Percentiles rank a stretch among this genome's conserved stretches.
Conservation (phyloP, 768 basidiomycete genomes). For the Rubroboletus pulcherrimus region DNA sequence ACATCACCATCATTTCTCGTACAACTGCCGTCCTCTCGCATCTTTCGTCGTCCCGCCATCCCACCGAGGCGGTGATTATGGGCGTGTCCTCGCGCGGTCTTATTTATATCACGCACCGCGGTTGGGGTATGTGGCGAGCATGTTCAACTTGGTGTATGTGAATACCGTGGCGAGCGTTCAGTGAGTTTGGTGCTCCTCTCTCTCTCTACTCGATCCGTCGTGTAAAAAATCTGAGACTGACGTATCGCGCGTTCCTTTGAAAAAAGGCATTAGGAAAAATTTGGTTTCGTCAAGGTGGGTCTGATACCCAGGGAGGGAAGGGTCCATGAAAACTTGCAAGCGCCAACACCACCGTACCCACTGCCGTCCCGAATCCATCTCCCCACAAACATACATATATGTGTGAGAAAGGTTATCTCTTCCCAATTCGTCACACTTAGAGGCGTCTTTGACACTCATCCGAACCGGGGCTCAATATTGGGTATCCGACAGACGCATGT, state of each 20-base stretch:
- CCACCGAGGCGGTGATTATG: constrained; percentile 65
- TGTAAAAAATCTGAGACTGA: not conserved
- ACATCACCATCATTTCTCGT: not conserved
- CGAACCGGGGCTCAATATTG: too few relatives aligned
- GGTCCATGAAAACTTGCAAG: too few relatives aligned
- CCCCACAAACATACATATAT: too few relatives aligned
- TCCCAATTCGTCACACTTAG: too few relatives aligned
- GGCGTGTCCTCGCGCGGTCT: constrained; percentile 67
- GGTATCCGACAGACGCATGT: too few relatives aligned
- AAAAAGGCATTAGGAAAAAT: constrained; percentile 66
- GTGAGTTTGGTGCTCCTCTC: constrained; percentile 29
- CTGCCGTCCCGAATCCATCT: too few relatives aligned
- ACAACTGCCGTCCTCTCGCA: constrained; percentile 30
- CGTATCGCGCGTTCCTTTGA: not conserved
- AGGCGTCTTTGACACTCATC: too few relatives aligned
- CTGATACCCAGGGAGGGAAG: constrained; percentile 74
- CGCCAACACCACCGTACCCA: too few relatives aligned
- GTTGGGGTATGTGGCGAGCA: constrained; percentile 71
- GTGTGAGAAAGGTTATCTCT: too few relatives aligned
- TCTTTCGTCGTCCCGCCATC: constrained; percentile 76
- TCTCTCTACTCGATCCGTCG: not conserved
- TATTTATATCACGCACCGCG: constrained; percentile 79
- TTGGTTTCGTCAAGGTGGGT: constrained; percentile 78
- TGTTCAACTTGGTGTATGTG: constrained; percentile 90
- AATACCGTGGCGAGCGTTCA: constrained; percentile 74